Base-by-base conservation (phyloP, 257 asterid species). In the Solanum chilense region DNA sequence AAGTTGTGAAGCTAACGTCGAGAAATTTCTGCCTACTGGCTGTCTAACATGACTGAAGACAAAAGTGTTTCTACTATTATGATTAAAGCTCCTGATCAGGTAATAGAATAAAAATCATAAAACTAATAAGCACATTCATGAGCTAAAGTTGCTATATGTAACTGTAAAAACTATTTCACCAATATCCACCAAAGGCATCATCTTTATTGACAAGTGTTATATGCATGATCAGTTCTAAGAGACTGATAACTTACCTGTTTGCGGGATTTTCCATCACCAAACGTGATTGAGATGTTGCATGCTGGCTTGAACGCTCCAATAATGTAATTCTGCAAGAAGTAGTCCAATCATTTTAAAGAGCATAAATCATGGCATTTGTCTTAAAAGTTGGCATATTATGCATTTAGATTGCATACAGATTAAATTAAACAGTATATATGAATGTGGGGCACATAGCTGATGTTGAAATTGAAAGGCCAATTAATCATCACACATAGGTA, bases 271-370 rank as follows among this genome's bases (percentile, higher is more conserved):
- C 95, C 99, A 90, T 96, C 99, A 14, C 98, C 56, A 87, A 96
- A 95, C 14, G 93, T 86, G 83, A 96, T 88, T 41, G 94, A 90
- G 90, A 96, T 86, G 90, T 93, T 92, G 96, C 99, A 96, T 73
- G 98, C 97, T 15, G 99, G 98, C 91, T 96, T 96, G 91, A 96
- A 96, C 56, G 99, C 99, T 60, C 99, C 99, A 87, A 96, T 92
- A 78, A 96, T 92, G 90, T 88, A 96, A 92, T 96, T 96, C 99
- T 96, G 94, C 69, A 73, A 73, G 52, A 27, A 80, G 85, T 39
- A 27, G 58, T 41, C 69, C 64, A 49, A 18, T 47, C 68, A 47
- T 47, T 80, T 80, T 20, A 10, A 80, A 49, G 44, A 6, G 27
- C 85, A 80, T 44, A 29, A 80, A 47, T 29, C 44, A 29, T 27